Evolutionary conservation across 805 yeast species (phyloP).

Genomic region (Candida schatavii): DNA sequence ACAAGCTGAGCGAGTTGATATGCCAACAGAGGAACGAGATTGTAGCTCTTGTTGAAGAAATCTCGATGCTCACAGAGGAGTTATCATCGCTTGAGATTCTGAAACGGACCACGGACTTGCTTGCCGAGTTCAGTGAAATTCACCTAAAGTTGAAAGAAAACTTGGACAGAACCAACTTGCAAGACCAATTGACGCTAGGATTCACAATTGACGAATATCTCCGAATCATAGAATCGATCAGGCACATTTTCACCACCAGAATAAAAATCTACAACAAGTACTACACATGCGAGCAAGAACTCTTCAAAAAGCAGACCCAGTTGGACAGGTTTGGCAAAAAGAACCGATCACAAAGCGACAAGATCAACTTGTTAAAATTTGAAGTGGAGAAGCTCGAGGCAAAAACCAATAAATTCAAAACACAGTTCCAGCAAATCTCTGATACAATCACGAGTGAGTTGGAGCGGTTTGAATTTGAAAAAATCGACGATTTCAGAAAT

Average conservation of each 20-base stretch:
- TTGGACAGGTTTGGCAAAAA: slow-evolving; percentile 43
- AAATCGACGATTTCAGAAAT: slow-evolving; percentile 79
- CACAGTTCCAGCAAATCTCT: slow-evolving; percentile 61
- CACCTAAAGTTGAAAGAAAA: slow-evolving; percentile 70
- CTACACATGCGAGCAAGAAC: slow-evolving; percentile 43
- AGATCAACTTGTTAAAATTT: slow-evolving; percentile 50
- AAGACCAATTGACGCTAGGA: slow-evolving; percentile 83
- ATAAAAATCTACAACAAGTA: slow-evolving; percentile 47
- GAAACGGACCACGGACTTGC: slow-evolving; percentile 57
- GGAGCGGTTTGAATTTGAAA: slow-evolving; percentile 66
- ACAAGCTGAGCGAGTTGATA: slow-evolving; percentile 70
- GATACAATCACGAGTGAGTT: slow-evolving; percentile 67
- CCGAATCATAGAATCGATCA: slow-evolving; percentile 71
- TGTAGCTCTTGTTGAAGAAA: slow-evolving; percentile 68
- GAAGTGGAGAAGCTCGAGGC: slow-evolving; percentile 59
- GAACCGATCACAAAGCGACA: slow-evolving; percentile 57
- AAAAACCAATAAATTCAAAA: slow-evolving; percentile 51
- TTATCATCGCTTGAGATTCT: slow-evolving; percentile 76
- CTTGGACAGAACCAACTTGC: slow-evolving; percentile 73
- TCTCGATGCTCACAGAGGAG: slow-evolving; percentile 47
- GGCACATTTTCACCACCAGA: slow-evolving; percentile 72
- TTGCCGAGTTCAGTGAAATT: slow-evolving; percentile 68
- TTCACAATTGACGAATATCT: slow-evolving; percentile 85
- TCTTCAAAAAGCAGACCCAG: slow-evolving; percentile 44
- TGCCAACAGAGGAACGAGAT: slow-evolving; percentile 75